phyloP scores from a whole-genome alignment of 176 grass and related monocot genomes.

The Luzula sylvatica region DNA sequence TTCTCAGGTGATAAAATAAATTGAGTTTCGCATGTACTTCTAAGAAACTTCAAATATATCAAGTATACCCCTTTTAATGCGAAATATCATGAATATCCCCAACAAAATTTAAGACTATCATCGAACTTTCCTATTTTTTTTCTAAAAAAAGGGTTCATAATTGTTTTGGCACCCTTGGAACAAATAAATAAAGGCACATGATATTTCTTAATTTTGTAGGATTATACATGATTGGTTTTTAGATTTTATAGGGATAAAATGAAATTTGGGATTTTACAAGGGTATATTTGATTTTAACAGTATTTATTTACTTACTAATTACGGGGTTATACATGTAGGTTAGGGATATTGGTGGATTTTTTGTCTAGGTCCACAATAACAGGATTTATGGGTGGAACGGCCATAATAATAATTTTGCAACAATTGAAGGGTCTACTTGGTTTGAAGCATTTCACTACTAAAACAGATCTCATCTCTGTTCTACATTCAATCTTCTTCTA shows the following conservation, averaged over 20 bases:
- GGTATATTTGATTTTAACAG: too few relatives aligned
- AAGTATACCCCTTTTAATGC: too few relatives aligned
- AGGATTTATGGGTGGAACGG: constrained; percentile 94
- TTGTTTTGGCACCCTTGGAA: background rate
- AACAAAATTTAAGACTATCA: background rate
- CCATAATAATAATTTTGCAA: constrained; percentile 84
- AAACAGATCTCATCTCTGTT: constrained; percentile 84
- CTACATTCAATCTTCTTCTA: constrained; percentile 40
- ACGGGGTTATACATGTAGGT: too few relatives aligned
- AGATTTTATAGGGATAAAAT: too few relatives aligned
- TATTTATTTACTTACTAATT: too few relatives aligned
- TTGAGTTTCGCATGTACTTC: too few relatives aligned
- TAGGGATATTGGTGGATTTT: constrained; percentile 91
- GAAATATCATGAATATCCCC: too few relatives aligned
- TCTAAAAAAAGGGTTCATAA: background rate
- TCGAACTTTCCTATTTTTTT: background rate
- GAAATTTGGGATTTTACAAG: too few relatives aligned
- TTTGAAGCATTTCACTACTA: constrained; percentile 74
- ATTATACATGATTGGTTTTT: too few relatives aligned
- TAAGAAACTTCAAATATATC: too few relatives aligned
- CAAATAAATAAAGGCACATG: background rate
- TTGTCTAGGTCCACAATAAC: constrained; percentile 82
- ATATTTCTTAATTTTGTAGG: background rate
- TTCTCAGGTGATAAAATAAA: constrained; percentile 40
- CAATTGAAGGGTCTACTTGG: constrained; percentile 91